Base-by-base conservation (phyloP, 352 stramenopile genomes). In the Phytophthora litchii region DNA sequence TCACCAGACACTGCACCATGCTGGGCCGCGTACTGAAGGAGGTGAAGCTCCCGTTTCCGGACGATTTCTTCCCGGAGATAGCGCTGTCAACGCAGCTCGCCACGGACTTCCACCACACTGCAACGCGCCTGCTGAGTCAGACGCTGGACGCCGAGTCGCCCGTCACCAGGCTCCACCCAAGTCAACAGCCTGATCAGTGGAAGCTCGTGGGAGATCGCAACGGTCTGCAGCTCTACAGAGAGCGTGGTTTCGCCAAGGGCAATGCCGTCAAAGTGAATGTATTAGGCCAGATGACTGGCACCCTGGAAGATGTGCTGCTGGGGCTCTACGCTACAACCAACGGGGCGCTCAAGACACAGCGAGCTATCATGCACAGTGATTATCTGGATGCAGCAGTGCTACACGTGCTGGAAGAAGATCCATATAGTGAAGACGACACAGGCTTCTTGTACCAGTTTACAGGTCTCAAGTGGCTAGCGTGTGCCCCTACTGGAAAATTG, bases 401-500 rank as follows among this genome's bases (percentile, higher is more conserved):
- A 32, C 74, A 86, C 38, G 78, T 87, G 25, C 48, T 87, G 4
- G 70, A 88, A 13, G 59, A 77, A 23, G 74, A 87, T n/a, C 63
- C 76, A 38, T 77, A 73, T 54, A 70, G 55, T 14, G 76, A 86
- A 34, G 70, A 82, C 17, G 79, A 86, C 46, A 74, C 72, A 17
- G 66, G 66, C 20, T 83, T 87, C 47, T 69, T 70, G 32, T 86
- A 70, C 60, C 71, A 71, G 7, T 88, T 88, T 51, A 51, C 66
- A 20, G 80, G 78, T 0, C 56, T 90, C 67, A 88, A 90, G 53
- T 90, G 76, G 76, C 65, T 87, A 44, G 78, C 76, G 13, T 72
- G 58, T 21, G 67, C 74, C 5, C 63, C 70, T 8, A 67, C 50
- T 12, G 67, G 76, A 41, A 90, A 83, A 44, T 60, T 88, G 11